phyloP scores from a whole-genome alignment of 2,329 filamentous ascomycete genomes.

The Penicillium sp. region DNA sequence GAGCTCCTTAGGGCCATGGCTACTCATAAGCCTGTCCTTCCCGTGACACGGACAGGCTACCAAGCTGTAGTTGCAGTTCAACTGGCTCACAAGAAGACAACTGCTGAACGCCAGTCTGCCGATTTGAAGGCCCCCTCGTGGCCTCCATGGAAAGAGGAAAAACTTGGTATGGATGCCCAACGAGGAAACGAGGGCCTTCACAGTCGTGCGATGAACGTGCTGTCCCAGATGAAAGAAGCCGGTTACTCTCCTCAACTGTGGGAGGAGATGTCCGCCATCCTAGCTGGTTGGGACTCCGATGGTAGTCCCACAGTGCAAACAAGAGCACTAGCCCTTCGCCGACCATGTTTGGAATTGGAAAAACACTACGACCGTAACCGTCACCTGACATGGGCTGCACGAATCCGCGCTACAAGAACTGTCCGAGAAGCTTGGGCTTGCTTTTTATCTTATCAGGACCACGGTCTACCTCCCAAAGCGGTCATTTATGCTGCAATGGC shows the following conservation, averaged over 20 bases:
- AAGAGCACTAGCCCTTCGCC: slow-evolving; percentile 44
- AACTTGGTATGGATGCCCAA: slow-evolving; percentile 59
- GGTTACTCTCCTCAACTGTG: slow-evolving; percentile 54
- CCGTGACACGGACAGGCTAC: slow-evolving; percentile 59
- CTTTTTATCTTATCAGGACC: slow-evolving; percentile 57
- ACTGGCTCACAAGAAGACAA: slow-evolving; percentile 57
- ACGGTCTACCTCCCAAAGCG: slow-evolving; percentile 35
- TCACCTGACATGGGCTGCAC: slow-evolving; percentile 53
- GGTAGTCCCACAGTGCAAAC: slow-evolving; percentile 63
- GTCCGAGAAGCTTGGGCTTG: slow-evolving; percentile 65
- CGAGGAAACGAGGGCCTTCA: slow-evolving; percentile 57
- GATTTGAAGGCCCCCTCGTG: slow-evolving; percentile 60
- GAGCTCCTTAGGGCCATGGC: slow-evolving; percentile 59
- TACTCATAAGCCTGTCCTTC: slow-evolving; percentile 52
- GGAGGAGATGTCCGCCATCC: slow-evolving; percentile 55
- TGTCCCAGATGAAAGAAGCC: slow-evolving; percentile 59
- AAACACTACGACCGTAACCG: slow-evolving; percentile 17
- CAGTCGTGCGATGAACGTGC: slow-evolving; percentile 56
- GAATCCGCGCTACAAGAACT: slow-evolving; percentile 60
- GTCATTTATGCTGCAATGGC: slow-evolving; percentile 58
- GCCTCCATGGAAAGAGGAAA: slow-evolving; percentile 66
- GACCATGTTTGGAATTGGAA: slow-evolving; percentile 14
- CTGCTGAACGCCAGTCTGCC: slow-evolving; percentile 57
- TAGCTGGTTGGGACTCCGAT: slow-evolving; percentile 64
- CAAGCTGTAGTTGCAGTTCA: slow-evolving; percentile 57